Evolutionary conservation across 179 eudicot species (phyloP).

Genomic region (Amaranthus tricolor): DNA sequence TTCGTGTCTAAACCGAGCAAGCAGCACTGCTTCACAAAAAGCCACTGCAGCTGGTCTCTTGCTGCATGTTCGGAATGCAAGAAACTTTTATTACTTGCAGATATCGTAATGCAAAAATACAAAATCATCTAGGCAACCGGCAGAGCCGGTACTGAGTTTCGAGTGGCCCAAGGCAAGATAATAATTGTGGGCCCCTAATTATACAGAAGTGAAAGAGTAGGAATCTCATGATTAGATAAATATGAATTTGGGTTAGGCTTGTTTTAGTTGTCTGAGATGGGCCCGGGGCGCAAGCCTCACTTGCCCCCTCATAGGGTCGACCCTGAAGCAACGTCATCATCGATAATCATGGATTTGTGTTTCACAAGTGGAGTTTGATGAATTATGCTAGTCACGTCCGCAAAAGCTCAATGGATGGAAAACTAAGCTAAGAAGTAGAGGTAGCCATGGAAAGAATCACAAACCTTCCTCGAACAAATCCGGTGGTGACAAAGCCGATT

Average conservation of each 20-base stretch:
- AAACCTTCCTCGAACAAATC: constrained; percentile 86
- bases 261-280: too few relatives aligned
- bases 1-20: constrained; percentile 66
- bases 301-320: too few relatives aligned
- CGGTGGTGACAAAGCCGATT: constrained; percentile 81
- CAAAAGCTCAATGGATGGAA: not conserved
- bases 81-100: not conserved
- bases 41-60: constrained; percentile 67
- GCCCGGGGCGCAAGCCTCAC: too few relatives aligned
- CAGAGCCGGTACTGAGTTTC: too few relatives aligned
- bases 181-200: too few relatives aligned
- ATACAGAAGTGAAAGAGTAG: too few relatives aligned
- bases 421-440: not conserved
- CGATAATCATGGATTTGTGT: constrained; percentile 5
- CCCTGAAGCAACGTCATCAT: too few relatives aligned
- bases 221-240: too few relatives aligned
- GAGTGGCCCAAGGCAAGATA: too few relatives aligned
- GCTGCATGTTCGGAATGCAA: constrained; percentile 37
- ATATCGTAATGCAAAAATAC: not conserved
- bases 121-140: not conserved
- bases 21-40: constrained; percentile 62
- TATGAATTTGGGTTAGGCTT: too few relatives aligned
- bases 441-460: constrained; percentile 9
- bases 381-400: not conserved
- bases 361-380: not conserved